Evolutionary conservation across 78 protist species (phyloP).

Genomic region (Tieghemostelium lacteum): DNA sequence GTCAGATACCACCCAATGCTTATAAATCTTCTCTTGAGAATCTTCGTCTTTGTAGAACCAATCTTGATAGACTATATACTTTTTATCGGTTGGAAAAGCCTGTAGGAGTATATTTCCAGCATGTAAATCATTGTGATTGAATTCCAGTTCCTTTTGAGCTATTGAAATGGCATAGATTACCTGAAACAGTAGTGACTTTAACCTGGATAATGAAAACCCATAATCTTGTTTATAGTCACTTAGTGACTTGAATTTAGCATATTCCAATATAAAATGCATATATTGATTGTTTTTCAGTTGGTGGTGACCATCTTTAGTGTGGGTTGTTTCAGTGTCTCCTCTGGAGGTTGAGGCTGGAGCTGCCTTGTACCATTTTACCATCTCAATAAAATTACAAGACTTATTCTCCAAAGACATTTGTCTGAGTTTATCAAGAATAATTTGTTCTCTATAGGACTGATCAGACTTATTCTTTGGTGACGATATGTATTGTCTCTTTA

Average conservation of each 20-base stretch:
- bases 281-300: slow-evolving; percentile 34
- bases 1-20: slow-evolving; percentile 34
- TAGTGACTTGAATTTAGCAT: slow-evolving; percentile 29
- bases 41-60: background rate
- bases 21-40: background rate
- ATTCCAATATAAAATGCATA: slow-evolving; percentile 52
- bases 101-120: slow-evolving; percentile 27
- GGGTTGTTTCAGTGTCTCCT: background rate
- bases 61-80: slow-evolving; percentile 55
- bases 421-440: slow-evolving; percentile 23
- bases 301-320: background rate
- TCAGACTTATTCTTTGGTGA: slow-evolving; percentile 30
- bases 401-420: slow-evolving; percentile 9
- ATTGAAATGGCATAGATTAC: slow-evolving; percentile 25
- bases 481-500: slow-evolving; percentile 52
- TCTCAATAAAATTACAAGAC: slow-evolving; percentile 20
- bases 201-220: background rate
- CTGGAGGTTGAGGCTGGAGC: background rate
- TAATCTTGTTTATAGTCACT: background rate
- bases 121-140: slow-evolving; percentile 64
- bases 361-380: slow-evolving; percentile 54
- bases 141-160: slow-evolving; percentile 51
- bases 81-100: slow-evolving; percentile 12
- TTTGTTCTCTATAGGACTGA: slow-evolving; percentile 31
- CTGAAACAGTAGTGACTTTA: slow-evolving; percentile 41